Base-by-base conservation (phyloP, 2,329 filamentous ascomycete species). In the Trichoderma asperellum region DNA sequence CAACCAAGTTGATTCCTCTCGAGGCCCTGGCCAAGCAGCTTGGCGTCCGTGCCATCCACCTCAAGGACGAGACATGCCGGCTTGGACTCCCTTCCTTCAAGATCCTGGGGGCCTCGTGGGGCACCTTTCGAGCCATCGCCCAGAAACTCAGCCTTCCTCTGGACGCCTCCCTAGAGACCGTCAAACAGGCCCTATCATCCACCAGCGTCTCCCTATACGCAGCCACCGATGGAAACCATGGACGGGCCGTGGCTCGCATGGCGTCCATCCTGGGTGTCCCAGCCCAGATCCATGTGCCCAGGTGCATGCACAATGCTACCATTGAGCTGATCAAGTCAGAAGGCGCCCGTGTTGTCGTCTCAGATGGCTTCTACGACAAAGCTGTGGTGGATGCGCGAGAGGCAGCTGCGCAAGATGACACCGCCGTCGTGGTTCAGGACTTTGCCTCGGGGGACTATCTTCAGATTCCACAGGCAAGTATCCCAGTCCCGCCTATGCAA, bases 61-160 rank as follows among this genome's bases (percentile, higher is more conserved):
- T 94, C 72, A 95, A 95, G 75, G 88, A 94, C 73, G 92, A 95
- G 77, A 88, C 86, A 34, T 82, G 80, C 65, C 86, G 92, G 5
- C 87, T 93, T 47, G 89, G 89, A 0, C 82, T 94, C 1, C 90
- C 91, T 0, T 86, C 91, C 0, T 95, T 94, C 2, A 96, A 96
- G 78, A 92, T 94, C 56, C 85, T 94, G 0, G 92, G 92, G 24
- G 92, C 92, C 0, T 92, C 90, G 0, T 95, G 91, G 91, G 91
- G 87, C 0, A 84, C 87, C 3, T 90, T 88, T 73, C 84, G 86
- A 7, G 87, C 89, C 16, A 75, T 92, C 7, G 76, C 81, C 0
- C 75, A 79, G 1, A 77, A 79, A 8, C 77, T 89, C 0, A 77
- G 75, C 2, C 77, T 88, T 0, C 77, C 83, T 0, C 71, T 81